Base-by-base conservation (phyloP, 306 rosid species). In the Canavalia ensiformis region DNA sequence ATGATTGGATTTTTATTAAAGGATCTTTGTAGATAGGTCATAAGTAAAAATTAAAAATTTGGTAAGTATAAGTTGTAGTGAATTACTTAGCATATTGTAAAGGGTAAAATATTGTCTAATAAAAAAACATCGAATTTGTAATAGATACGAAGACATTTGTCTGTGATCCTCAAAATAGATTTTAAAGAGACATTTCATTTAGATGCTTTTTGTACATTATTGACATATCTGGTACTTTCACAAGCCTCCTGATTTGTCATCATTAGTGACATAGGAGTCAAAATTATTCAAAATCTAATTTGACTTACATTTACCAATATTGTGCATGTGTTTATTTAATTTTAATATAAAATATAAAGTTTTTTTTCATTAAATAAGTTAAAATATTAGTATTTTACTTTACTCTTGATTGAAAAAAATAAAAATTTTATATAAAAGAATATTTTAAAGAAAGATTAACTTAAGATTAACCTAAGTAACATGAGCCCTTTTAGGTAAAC, bases 121-220 rank as follows among this genome's bases (percentile, higher is more conserved):
- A 41, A 74, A 12, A 45, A 72, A 37, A 35, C 55, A 12, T 74
- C 10, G 18, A 18, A 39, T 2, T 0, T 11, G 2, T 72, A 6
- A 42, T 28, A 46, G 42, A 44, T 52, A 13, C 35, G 25, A 18
- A 18, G 25, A 18, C 25, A 18, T 18, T 18, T 18, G 25, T 18
- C 25, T 18, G 0, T 18, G 25, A 18, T 18, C 25, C 25, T 18
- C 25, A 18, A 18, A 18, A 18, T 18, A 18, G 25, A 18, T 18
- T 18, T 18, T 18, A 18, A 18, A 18, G 25, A 18, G 25, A 18
- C 25, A 18, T 18, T 18, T 18, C 25, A 18, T 18, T 83, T 85
- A 2, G 91, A 79, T 68, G 92, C 92, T 72, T 83, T 79, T 51
- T 75, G 29, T 56, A 92, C 86, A 77, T 85, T 90, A 55, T 79